These are phyloP conservation scores for Alternaria sp. DNA, from an alignment of 2,329 filamentous ascomycete species.

Conservation along the genomic window DNA sequence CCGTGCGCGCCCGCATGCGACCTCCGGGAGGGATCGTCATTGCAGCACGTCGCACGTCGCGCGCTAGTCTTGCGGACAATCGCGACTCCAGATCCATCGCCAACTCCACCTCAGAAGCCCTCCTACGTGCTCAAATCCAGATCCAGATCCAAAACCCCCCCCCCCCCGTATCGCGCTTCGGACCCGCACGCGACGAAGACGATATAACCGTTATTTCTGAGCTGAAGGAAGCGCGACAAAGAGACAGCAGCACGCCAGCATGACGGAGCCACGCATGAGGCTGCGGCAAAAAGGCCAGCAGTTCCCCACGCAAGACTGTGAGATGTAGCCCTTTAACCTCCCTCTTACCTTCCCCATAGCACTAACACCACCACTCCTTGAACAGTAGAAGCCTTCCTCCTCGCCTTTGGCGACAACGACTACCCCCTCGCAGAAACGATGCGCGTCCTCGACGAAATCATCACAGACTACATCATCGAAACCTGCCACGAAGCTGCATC, in stretches of 20 bases:
- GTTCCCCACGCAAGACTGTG: constrained; percentile 55
- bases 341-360: too few species aligned
- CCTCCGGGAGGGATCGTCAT: constrained; percentile 6
- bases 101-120: neutral
- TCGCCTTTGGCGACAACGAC: constrained; percentile 79
- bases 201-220: too few species aligned
- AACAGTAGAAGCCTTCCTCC: constrained; percentile 76
- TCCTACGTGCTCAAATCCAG: neutral
- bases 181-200: neutral
- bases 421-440: constrained; percentile 84
- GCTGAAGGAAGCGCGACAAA: neutral
- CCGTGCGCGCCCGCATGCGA: constrained; percentile 18
- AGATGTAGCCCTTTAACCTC: constrained; percentile 8
- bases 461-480: constrained; percentile 92
- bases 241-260: constrained; percentile 27
- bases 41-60: neutral
- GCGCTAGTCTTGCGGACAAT: neutral
- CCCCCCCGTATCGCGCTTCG: too few species aligned
- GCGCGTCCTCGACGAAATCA: constrained; percentile 89
- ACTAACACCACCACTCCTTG: too few species aligned
- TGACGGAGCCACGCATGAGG: constrained; percentile 60
- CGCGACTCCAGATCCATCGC: neutral
- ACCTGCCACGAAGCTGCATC: constrained; percentile 89
- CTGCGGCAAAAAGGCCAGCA: constrained; percentile 57
- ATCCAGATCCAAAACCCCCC: too few species aligned